These are phyloP conservation scores for Periglandula ipomoeae DNA, from an alignment of 2,329 filamentous ascomycete species.

Conservation along the genomic window DNA sequence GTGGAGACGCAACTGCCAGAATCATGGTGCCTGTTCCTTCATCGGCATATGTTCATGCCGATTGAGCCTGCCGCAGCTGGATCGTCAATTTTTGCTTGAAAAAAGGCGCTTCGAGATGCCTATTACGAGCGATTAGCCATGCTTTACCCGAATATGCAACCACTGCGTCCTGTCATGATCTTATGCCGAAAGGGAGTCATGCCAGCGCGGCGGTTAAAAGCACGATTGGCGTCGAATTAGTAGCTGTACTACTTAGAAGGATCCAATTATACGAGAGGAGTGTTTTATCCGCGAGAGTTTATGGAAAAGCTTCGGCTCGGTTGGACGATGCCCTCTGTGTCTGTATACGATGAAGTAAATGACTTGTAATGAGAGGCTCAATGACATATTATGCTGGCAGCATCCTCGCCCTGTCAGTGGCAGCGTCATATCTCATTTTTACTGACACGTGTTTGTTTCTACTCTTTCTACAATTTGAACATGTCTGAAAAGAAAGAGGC, in stretches of 20 bases:
- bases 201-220: background rate
- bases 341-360: too few species aligned
- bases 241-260: too few species aligned
- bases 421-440: too few species aligned
- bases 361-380: too few species aligned
- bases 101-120: background rate
- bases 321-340: background rate
- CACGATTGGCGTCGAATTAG: background rate
- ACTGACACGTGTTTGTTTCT: too few species aligned
- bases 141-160: background rate
- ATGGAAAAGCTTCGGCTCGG: background rate
- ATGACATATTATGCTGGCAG: too few species aligned
- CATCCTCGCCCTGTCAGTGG: too few species aligned
- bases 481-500: too few species aligned
- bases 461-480: too few species aligned
- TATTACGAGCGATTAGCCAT: background rate
- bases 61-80: background rate
- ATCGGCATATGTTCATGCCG: background rate
- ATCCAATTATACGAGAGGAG: too few species aligned
- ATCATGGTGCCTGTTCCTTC: background rate
- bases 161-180: background rate
- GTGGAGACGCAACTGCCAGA: too few species aligned
- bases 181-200: background rate
- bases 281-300: too few species aligned
- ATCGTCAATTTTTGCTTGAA: background rate